Evolutionary conservation across 306 rosid genomes (phyloP), one percentile per base, ranked within the genome.

Genomic region (Cicer bijugum): DNA sequence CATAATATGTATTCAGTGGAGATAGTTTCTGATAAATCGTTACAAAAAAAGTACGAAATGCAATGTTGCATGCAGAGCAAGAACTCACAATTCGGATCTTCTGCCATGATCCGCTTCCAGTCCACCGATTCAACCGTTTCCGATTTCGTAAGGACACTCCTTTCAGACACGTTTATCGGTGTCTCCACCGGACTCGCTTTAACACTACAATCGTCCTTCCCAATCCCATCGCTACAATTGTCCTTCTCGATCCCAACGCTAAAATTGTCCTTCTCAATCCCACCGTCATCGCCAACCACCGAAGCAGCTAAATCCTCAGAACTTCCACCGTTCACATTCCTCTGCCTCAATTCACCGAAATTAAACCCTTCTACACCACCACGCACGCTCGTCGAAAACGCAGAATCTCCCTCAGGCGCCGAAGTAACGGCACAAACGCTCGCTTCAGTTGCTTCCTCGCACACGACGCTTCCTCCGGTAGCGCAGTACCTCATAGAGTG

Each of bases 71-170:
- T 79, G 79, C 77, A 73, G 17, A 73, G 77, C 78, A 73, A 73
- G 42, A 73, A 83, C 97, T 85, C 89, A 91, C 99, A 85, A 77
- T 84, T 89, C 8, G 96, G 99, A 86, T 94, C 99, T 56, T 89
- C 89, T 11, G 90, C 87, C 95, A 91, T 89, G 37, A 94, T 81
- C 76, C 90, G 91, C 74, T 82, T 86, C 99, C 99, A 94, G 44
- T 94, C 99, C 79, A 94, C 82, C 20, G 97, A 94, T 71, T 80
- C 85, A 16, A 79, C 82, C 0, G 85, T 83, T 48, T 86, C 88
- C 77, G 89, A 81, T 66, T 75, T 90, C 50, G 75, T 57, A 56
- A 63, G 68, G n/a, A 39, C 80, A 19, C 9, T 80, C 16, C 89
- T 88, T 52, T 81, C 86, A 4, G 84, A 78, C 79, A 83, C 92